Base-by-base conservation (phyloP, 2,329 filamentous ascomycete genomes). In the Colletotrichum acutatum region DNA sequence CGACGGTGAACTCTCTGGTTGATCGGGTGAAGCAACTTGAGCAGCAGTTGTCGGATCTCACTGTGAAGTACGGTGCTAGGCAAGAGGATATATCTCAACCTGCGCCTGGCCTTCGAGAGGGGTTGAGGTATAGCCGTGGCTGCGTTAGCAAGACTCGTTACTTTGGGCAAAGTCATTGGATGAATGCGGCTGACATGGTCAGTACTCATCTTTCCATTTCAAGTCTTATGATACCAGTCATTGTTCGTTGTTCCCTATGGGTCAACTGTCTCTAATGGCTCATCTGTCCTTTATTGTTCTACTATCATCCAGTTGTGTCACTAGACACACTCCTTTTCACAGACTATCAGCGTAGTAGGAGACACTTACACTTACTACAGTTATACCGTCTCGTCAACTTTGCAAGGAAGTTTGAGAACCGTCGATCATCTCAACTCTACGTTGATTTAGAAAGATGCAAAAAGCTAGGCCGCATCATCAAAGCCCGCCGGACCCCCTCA, bases 101-200 rank as follows among this genome's bases (percentile, higher is more conserved):
- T 19, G 5, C 11, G 9, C 19, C 54, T 4, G 46, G 59, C 1
- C 52, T 66, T 19, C 57, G 32, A 1, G 60, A 72, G 8, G 70
- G 70, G 14, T 26, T 72, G n/a, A 70, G 54, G 24, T 72, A 72
- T 14, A 72, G 66, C 14, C 71, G 75, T 19, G 83, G 83, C 1
- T 80, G 78, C 5, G 77, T 86, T 16, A 83, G 83, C 37, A 87
- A 87, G 75, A 84, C 83, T 3, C 79, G 84, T 5, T 86, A 86
- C 75, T 84, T 85, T 61, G 85, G 84, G 0, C 84, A 86, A 66
- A 88, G 85, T 64, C 87, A 89, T 75, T 89, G 87, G 86, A 83
- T 86, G 79, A 84, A 85, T 57, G 81, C 82, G 4, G 77, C 82
- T 19, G 78, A 81, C 57, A 80, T 84, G 77, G 86, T 87, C 77